Evolutionary conservation across 257 asterid genomes (phyloP), one percentile per base, ranked within the genome.

Genomic region (Striga asiatica): DNA sequence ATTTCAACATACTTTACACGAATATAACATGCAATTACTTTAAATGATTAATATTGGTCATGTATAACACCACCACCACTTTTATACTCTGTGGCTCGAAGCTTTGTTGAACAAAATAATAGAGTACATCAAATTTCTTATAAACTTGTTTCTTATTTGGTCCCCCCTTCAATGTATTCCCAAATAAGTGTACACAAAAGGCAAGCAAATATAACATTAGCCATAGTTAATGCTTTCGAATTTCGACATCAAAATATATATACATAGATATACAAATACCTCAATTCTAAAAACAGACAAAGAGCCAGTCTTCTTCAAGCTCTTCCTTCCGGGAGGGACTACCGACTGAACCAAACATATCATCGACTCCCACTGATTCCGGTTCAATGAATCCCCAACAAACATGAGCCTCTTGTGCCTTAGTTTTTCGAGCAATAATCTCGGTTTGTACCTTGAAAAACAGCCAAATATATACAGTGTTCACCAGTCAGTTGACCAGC

Each of bases 281-380:
- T 82, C 83, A 24, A 82, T 73, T 69, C 77, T 79, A 72, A 82
- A 82, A 47, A 82, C 52, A 12, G 88, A 73, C 45, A 77, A 69
- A 51, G 93, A 79, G 3, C 93, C 93, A 11, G 70, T 77, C 76
- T 79, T 79, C 73, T 69, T 71, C 72, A 79, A 71, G 78, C 75
- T 75, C 62, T 82, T 82, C 47, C 75, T 54, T 25, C 78, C 88
- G 1, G 77, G 72, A 31, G 88, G 75, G 50, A 60, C 50, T 0
- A 46, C 70, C 0, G 88, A 79, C 65, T 82, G 93, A 55, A 69
- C 88, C 41, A 82, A 41, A 41, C 48, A 41, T 41, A 41, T 41
- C 48, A 41, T 41, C 1, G 48, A 41, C 17, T 41, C 48, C 48
- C 48, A 41, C 8, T 41, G 48, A 41, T 41, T 41, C 18, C 48